Percentiles rank a stretch among this genome's conserved stretches.
Evolutionary conservation across 768 basidiomycete species (phyloP).

Genomic region (Tephrocybe sp.): DNA sequence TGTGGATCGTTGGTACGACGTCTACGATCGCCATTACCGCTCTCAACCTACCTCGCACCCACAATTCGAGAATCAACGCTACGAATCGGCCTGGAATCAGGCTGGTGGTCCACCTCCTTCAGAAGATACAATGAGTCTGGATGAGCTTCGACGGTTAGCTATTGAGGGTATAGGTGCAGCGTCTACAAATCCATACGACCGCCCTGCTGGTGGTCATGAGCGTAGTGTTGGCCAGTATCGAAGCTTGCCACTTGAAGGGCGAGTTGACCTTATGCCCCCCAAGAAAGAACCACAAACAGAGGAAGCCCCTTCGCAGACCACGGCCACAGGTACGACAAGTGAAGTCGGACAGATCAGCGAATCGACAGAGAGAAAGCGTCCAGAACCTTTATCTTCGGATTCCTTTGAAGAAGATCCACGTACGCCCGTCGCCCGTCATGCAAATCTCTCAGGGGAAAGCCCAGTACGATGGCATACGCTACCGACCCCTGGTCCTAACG

Average conservation of each 20-base stretch:
- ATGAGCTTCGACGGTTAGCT: slow-evolving; percentile 62
- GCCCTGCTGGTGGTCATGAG: slow-evolving; percentile 11
- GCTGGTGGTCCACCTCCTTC: slow-evolving; percentile 22
- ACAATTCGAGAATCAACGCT: slow-evolving; percentile 65
- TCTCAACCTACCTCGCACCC: slow-evolving; percentile 44
- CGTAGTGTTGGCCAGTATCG: slow-evolving; percentile 70
- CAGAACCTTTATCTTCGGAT: slow-evolving; percentile 9
- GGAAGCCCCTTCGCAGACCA: neutral
- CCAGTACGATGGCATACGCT: slow-evolving; percentile 47
- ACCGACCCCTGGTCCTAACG: slow-evolving; percentile 61
- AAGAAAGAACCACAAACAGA: slow-evolving; percentile 15
- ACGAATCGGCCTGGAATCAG: slow-evolving; percentile 77
- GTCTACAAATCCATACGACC: slow-evolving; percentile 14
- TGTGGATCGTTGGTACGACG: slow-evolving; percentile 86
- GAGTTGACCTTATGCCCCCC: slow-evolving; percentile 84
- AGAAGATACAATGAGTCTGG: slow-evolving; percentile 49
- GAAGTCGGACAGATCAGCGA: slow-evolving; percentile 13
- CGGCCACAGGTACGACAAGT: slow-evolving; percentile 5
- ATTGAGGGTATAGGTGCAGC: slow-evolving; percentile 52
- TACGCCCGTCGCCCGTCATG: slow-evolving; percentile 37
- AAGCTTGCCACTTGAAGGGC: slow-evolving; percentile 83
- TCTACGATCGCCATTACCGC: slow-evolving; percentile 89
- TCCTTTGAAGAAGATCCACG: slow-evolving; percentile 29
- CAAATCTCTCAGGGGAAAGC: slow-evolving; percentile 29
- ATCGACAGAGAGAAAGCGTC: slow-evolving; percentile 7